These are phyloP conservation scores for Danielia oregonensis DNA, from an alignment of 805 yeast genomes.

Conservation along the genomic window DNA sequence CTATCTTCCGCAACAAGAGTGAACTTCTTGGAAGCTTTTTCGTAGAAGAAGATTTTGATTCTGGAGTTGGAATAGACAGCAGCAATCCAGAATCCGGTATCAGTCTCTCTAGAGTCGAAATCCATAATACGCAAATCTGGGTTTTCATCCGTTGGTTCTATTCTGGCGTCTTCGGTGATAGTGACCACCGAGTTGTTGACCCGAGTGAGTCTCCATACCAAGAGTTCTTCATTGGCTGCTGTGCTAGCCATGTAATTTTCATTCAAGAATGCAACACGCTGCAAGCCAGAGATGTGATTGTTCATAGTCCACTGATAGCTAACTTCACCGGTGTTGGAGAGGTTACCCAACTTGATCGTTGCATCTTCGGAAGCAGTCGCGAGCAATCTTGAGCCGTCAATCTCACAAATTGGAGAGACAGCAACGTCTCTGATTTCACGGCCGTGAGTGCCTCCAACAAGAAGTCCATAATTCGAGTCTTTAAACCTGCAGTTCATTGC, in stretches of 20 bases:
- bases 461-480: constrained; percentile 20
- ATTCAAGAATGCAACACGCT: constrained; percentile 61
- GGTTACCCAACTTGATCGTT: constrained; percentile 54
- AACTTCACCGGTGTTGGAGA: constrained; percentile 40
- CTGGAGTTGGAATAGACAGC: constrained; percentile 85
- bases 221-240: constrained; percentile 86
- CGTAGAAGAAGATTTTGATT: constrained; percentile 61
- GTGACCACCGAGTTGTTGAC: constrained; percentile 36
- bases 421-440: constrained; percentile 81
- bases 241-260: constrained; percentile 45
- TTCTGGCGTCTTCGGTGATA: constrained; percentile 45
- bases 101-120: constrained; percentile 46
- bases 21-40: constrained; percentile 35
- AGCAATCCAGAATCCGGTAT: constrained; percentile 49
- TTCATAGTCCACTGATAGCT: constrained; percentile 58
- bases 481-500: constrained; percentile 17
- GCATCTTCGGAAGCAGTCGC: constrained; percentile 92
- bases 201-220: constrained; percentile 64
- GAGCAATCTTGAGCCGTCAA: constrained; percentile 39
- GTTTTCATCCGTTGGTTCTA: constrained; percentile 52
- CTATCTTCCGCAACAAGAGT: constrained; percentile 40
- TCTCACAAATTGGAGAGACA: constrained; percentile 35
- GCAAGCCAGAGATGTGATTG: constrained; percentile 87
- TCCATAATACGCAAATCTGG: constrained; percentile 94
- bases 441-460: constrained; percentile 76